These are phyloP conservation scores for Gnomoniopsis sp. DNA, from an alignment of 2,329 filamentous ascomycete genomes.

Conservation along the genomic window DNA sequence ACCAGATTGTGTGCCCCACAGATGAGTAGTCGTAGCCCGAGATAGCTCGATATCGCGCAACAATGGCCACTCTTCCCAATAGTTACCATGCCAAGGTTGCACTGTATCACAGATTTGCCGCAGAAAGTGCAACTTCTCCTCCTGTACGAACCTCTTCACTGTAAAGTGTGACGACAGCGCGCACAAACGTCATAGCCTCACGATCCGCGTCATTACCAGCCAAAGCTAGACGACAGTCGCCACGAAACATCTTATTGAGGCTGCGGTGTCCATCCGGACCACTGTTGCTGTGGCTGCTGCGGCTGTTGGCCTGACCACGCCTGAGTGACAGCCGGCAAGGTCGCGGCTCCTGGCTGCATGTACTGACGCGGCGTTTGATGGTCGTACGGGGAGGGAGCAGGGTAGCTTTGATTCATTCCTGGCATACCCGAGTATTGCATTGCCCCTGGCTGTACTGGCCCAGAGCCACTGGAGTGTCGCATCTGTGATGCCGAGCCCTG, in stretches of 20 bases:
- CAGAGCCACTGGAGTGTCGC: slow-evolving; percentile 51
- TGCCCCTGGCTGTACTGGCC: slow-evolving; percentile 51
- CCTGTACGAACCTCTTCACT: neutral
- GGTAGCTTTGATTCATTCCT: slow-evolving; percentile 56
- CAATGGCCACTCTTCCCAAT: neutral
- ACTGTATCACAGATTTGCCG: neutral
- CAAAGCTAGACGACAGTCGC: neutral
- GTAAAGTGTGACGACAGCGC: neutral
- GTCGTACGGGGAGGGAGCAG: slow-evolving; percentile 53
- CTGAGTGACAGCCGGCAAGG: slow-evolving; percentile 48
- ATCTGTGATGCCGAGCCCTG: slow-evolving; percentile 59
- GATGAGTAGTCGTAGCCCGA: neutral
- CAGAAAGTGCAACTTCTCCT: neutral
- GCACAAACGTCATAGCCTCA: neutral
- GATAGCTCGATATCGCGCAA: neutral
- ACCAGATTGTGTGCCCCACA: neutral
- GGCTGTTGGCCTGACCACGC: slow-evolving; percentile 60
- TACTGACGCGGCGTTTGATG: slow-evolving; percentile 65
- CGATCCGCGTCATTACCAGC: neutral
- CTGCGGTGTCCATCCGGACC: slow-evolving; percentile 46
- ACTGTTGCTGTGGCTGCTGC: slow-evolving; percentile 47
- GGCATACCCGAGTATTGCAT: slow-evolving; percentile 64
- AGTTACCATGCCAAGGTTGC: neutral
- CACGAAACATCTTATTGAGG: slow-evolving; percentile 34
- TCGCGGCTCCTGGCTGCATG: slow-evolving; percentile 60